Base-by-base conservation (phyloP, 257 asterid species). In the Lycium ferocissimum region DNA sequence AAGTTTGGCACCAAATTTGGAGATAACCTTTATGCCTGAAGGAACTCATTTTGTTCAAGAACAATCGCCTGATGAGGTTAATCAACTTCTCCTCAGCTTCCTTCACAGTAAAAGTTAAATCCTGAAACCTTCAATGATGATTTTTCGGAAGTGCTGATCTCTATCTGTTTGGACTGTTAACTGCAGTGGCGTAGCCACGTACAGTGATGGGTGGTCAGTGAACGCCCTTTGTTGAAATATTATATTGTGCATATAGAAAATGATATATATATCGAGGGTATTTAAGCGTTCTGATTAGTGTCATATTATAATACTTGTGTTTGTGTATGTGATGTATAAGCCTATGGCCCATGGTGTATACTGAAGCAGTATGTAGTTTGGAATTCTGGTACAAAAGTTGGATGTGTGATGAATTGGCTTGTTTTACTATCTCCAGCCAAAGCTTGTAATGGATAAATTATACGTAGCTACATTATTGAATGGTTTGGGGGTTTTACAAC, bases 1-100 rank as follows among this genome's bases (percentile, higher is more conserved):
- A 86, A 51, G 7, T 0, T 92, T 83, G 17, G 89, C 86, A 4
- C 94, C 92, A 1, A 85, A 90, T 9, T 82, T 84, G 62, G 92
- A 89, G 91, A 89, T 86, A 4, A 84, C 65, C 45, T 82, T 80
- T 66, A 18, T 93, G 58, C 86, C 91, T 1, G 96, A 91, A 91
- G 97, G 96, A 59, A 88, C 86, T 81, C 97, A 93, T 91, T 93
- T 93, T 84, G 86, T 90, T 89, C 97, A 92, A 86, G 97, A 92
- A 79, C 97, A 92, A 76, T 86, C 90, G 71, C 94, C 97, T 6
- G 87, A 88, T 26, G 83, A 86, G 88, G 93, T 94, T 38, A 94
- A 93, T 83, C 58, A 89, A 88, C 86, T 89, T 26, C 84, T 92
- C 88, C 76, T 89, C 12, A 61, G 83, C 78, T 92, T 92, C 87